phyloP scores from a whole-genome alignment of 1,284 basidiomycete species.

The Somion occarium region DNA sequence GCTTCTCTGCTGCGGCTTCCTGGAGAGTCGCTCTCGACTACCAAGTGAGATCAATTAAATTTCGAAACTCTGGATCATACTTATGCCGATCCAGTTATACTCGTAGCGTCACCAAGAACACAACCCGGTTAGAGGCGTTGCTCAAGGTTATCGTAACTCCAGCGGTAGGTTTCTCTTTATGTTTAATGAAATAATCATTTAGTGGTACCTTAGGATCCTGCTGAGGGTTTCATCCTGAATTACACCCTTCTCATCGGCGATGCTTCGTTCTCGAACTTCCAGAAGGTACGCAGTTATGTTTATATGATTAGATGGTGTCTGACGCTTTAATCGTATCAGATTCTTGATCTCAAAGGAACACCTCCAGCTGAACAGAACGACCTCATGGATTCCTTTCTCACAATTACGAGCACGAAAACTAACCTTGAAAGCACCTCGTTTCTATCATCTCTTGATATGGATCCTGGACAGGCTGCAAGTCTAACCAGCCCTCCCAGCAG shows the following conservation, averaged over 20 bases:
- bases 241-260: slow-evolving; percentile 92
- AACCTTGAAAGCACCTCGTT: slow-evolving; percentile 88
- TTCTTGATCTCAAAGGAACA: slow-evolving; percentile 93
- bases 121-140: slow-evolving; percentile 81
- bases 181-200: too few species aligned
- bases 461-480: slow-evolving; percentile 52
- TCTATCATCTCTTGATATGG: slow-evolving; percentile 92
- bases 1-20: slow-evolving; percentile 81
- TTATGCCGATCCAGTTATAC: slow-evolving; percentile 54
- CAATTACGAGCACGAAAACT: slow-evolving; percentile 83
- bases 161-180: slow-evolving; percentile 47
- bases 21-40: slow-evolving; percentile 53
- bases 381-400: slow-evolving; percentile 87
- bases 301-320: background rate
- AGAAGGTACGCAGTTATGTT: slow-evolving; percentile 66
- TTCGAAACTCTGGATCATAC: background rate
- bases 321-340: slow-evolving; percentile 41
- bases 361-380: slow-evolving; percentile 83
- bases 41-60: slow-evolving; percentile 39
- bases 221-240: slow-evolving; percentile 90
- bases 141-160: slow-evolving; percentile 93
- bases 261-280: slow-evolving; percentile 92
- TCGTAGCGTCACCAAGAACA: slow-evolving; percentile 75
- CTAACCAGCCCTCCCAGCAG: slow-evolving; percentile 54
- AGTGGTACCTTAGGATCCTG: slow-evolving; percentile 60